Evolutionary conservation across 2,329 filamentous ascomycete species (phyloP).

Genomic region (Sclerotinia subarctica): DNA sequence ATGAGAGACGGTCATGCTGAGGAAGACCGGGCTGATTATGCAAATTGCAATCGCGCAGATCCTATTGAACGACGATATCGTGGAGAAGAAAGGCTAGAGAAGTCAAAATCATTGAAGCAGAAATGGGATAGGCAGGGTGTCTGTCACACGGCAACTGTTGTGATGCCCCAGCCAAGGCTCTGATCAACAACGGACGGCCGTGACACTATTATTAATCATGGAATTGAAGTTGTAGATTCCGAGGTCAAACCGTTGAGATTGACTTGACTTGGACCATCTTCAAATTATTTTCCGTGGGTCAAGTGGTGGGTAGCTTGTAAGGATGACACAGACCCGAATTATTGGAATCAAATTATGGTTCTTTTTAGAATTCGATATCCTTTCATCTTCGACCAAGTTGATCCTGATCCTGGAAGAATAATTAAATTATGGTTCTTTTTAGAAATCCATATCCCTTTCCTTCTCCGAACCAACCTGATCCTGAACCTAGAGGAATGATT

Average conservation of each 20-base stretch:
- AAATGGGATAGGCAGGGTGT: constrained; percentile 5
- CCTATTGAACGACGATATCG: neutral
- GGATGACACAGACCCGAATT: constrained; percentile 9
- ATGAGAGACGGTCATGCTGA: neutral
- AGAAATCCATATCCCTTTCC: no score
- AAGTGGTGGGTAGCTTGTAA: neutral
- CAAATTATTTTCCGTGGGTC: neutral
- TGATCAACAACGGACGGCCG: neutral
- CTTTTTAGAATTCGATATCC: neutral
- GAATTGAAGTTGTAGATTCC: neutral
- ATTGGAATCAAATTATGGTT: constrained; percentile 5
- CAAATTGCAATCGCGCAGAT: neutral
- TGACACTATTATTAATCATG: neutral
- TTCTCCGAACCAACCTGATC: no score
- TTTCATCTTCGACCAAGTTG: no score
- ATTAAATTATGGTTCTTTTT: no score
- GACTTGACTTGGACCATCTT: neutral
- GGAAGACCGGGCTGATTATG: neutral
- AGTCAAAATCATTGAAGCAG: neutral
- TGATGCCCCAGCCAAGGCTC: neutral
- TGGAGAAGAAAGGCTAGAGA: neutral
- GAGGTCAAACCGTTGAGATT: constrained; percentile 2
- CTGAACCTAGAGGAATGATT: neutral
- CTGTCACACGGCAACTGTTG: neutral
- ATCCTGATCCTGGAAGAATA: neutral